Base-by-base conservation (phyloP, 441 rosid genomes). In the Erysimum cheiri region DNA sequence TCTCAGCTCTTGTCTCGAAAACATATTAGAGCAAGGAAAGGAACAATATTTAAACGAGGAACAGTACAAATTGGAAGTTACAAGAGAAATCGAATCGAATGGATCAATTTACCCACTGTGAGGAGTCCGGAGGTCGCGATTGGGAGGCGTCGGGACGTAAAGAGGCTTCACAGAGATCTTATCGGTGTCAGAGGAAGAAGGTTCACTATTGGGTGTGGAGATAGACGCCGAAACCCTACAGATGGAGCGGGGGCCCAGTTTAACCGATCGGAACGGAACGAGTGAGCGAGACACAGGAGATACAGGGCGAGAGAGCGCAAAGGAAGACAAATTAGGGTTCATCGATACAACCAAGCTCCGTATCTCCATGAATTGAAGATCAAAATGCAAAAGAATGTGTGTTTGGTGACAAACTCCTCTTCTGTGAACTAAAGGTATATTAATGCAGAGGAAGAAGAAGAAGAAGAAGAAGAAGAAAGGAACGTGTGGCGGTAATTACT, bases 121-220 rank as follows among this genome's bases (percentile, higher is more conserved):
- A 81, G 97, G 98, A 77, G 98, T 91, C 40, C 96, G 87, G 66
- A 85, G 91, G 33, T 78, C 82, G 41, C 98, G 95, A 78, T 85
- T 68, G n/a, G 69, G 47, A 24, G 91, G 96, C 3, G 98, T 85
- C 12, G 96, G 96, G 40, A 67, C 60, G 68, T 90, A 91, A 58
- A 84, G 72, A 5, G 98, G 96, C 32, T 75, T 75, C 26, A 74
- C 71, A 11, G 85, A 28, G 73, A 70, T 60, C 49, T 60, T 63
- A 1, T 41, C 60, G 2, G 50, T 7, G 14, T 37, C 26, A 40
- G 70, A 55, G 5, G 70, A 35, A 56, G 74, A 28, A 1, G 58
- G 17, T 14, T 75, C 80, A 33, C 59, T 28, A 6, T 58, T 46
- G 2, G 80, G 44, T 6, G 67, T 60, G 4, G 89, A 83, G 72